phyloP scores from a whole-genome alignment of 2,329 filamentous ascomycete genomes.

The Hansfordia pulvinata region DNA sequence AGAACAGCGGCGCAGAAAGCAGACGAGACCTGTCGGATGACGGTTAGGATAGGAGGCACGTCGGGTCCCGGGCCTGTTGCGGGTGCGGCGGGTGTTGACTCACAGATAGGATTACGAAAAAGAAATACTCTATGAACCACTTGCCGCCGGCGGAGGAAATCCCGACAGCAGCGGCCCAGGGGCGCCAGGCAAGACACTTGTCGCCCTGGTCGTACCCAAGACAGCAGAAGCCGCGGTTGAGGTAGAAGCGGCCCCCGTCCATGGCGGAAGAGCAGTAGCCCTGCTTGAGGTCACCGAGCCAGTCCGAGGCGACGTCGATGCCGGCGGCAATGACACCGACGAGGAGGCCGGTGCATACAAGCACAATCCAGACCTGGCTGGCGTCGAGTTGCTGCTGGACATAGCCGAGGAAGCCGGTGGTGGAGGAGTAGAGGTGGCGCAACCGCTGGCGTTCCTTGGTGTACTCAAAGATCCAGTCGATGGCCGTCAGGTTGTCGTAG shows the following conservation, averaged over 20 bases:
- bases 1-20: constrained; percentile 65
- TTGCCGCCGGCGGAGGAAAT: constrained; percentile 51
- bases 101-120: constrained; percentile 78
- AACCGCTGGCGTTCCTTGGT: constrained; percentile 86
- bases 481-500: constrained; percentile 92
- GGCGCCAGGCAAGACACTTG: constrained; percentile 75
- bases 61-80: too few relatives aligned
- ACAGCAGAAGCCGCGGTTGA: constrained; percentile 88
- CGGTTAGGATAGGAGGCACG: too few relatives aligned
- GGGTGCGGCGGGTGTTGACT: constrained; percentile 15
- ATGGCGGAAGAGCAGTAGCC: constrained; percentile 67
- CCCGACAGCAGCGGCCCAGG: constrained; percentile 68
- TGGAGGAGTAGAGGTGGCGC: constrained; percentile 57
- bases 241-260: constrained; percentile 77
- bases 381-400: constrained; percentile 63
- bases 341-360: constrained; percentile 73
- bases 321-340: constrained; percentile 75
- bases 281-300: constrained; percentile 84
- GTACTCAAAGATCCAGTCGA: constrained; percentile 99
- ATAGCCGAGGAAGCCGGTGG: constrained; percentile 59
- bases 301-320: constrained; percentile 84
- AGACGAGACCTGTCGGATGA: constrained; percentile 49
- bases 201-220: constrained; percentile 75
- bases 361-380: constrained; percentile 82
- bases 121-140: constrained; percentile 77